Percentiles rank a stretch among this genome's conserved stretches.
Evolutionary conservation across 225 moss, liverwort and hornwort species (phyloP).

Genomic region (Lunularia cruciata): DNA sequence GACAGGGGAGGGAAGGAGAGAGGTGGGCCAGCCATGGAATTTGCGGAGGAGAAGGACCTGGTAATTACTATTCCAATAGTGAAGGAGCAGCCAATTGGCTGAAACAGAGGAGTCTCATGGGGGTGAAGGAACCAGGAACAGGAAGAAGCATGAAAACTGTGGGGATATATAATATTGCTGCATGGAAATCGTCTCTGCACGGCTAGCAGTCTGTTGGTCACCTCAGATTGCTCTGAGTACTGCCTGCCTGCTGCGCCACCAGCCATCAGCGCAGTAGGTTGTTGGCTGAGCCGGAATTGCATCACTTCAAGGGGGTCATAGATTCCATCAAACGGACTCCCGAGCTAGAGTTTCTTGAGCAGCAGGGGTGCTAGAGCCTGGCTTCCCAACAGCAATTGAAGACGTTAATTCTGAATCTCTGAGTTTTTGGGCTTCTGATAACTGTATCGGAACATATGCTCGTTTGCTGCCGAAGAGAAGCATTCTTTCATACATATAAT

Average conservation of each 20-base stretch:
- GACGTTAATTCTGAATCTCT: no score
- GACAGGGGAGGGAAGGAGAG: not conserved
- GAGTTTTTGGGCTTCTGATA: no score
- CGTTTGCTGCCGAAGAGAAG: no score
- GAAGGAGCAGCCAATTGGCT: not conserved
- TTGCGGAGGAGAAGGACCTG: constrained; percentile 12
- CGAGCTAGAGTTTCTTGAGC: not conserved
- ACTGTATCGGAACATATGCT: no score
- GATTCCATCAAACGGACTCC: not conserved
- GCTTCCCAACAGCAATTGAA: no score
- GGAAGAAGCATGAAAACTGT: not conserved
- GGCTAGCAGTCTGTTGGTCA: constrained; percentile 4
- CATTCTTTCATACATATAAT: not conserved
- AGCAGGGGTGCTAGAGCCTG: no score
- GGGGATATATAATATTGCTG: not conserved
- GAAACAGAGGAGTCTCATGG: not conserved
- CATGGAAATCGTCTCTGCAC: not conserved
- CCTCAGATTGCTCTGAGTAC: constrained; percentile 1
- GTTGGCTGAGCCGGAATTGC: not conserved
- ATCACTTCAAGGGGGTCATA: not conserved
- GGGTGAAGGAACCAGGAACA: not conserved
- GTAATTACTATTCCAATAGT: not conserved
- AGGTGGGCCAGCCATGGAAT: not conserved
- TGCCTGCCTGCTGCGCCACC: not conserved
- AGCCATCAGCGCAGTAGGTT: constrained; percentile 7